A percentile compares a stretch with the other conserved stretches of the same genome.
Evolutionary conservation across 83 land plant genomes (phyloP).

Genomic region (Isoetes engelmannii): DNA sequence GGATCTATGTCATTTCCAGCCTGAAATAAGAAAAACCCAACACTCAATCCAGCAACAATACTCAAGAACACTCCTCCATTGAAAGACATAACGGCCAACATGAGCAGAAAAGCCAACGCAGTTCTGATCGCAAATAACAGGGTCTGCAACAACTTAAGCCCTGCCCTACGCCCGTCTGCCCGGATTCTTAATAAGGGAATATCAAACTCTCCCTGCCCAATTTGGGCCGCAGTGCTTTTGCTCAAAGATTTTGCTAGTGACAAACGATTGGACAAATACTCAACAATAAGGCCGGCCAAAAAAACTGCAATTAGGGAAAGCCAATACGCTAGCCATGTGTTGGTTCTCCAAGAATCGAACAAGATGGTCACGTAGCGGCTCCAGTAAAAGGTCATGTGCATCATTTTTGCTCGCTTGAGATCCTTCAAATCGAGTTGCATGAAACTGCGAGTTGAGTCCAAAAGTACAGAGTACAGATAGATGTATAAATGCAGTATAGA

Average conservation of each 20-base stretch:
- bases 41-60: slow-evolving; percentile 26
- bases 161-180: not conserved
- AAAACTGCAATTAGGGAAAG: slow-evolving; percentile 19
- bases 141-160: slow-evolving; percentile 19
- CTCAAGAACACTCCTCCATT: slow-evolving; percentile 35
- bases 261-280: slow-evolving; percentile 19
- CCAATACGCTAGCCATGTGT: slow-evolving; percentile 18
- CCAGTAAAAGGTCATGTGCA: slow-evolving; percentile 53
- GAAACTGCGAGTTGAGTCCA: too few relatives aligned
- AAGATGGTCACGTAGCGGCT: slow-evolving; percentile 31
- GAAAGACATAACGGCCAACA: slow-evolving; percentile 45
- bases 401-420: slow-evolving; percentile 18
- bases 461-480: too few relatives aligned
- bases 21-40: slow-evolving; percentile 35
- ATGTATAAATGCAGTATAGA: too few relatives aligned
- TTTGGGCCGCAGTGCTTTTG: not conserved
- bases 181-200: not conserved
- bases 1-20: not conserved
- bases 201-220: not conserved
- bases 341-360: slow-evolving; percentile 35
- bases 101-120: slow-evolving; percentile 30
- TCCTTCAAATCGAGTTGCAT: too few relatives aligned
- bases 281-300: slow-evolving; percentile 18
- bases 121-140: slow-evolving; percentile 18
- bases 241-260: not conserved